Evolutionary conservation across 495 filamentous ascomycete genomes (phyloP).

Genomic region (Aspergillus cavernicola): DNA sequence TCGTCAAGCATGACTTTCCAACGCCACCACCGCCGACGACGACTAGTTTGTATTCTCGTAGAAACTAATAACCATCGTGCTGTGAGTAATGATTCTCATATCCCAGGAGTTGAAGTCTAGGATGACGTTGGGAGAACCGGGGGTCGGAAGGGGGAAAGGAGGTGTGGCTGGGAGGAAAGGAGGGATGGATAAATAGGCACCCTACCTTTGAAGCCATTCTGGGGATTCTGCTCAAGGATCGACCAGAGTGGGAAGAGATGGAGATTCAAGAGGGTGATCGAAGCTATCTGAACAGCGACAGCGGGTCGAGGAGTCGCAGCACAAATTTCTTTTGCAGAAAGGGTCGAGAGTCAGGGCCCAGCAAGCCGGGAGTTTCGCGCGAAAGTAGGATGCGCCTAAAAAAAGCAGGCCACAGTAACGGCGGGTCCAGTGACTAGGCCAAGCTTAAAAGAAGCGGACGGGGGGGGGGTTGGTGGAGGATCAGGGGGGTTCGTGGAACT

Average conservation of each 20-base stretch:
- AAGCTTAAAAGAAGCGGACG: conserved; percentile 27
- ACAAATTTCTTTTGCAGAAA: conserved; percentile 29
- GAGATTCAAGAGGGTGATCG: conserved; percentile 18
- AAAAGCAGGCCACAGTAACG: conserved; percentile 28
- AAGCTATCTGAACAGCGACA: conserved; percentile 27
- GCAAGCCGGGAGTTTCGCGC: conserved; percentile 28
- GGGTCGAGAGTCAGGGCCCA: conserved; percentile 28
- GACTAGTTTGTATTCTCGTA: conserved; percentile 98
- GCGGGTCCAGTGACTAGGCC: conserved; percentile 29
- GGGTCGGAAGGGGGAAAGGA: conserved; percentile 7
- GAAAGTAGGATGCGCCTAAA: conserved; percentile 22
- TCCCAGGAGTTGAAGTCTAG: background rate
- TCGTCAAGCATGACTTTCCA: conserved; percentile 98
- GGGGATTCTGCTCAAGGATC: conserved; percentile 14
- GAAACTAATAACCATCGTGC: conserved; percentile 74
- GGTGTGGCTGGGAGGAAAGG: background rate
- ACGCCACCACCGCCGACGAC: conserved; percentile 98
- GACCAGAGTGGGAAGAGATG: conserved; percentile 6
- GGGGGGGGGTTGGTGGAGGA: conserved; percentile 10
- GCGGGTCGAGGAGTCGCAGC: conserved; percentile 26
- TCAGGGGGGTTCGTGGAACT: conserved; percentile 27
- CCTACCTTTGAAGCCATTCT: conserved; percentile 31
- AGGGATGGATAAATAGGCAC: conserved; percentile 11
- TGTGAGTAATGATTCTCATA: conserved; percentile 9
- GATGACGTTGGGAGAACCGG: background rate